Evolutionary conservation across 305 asterid genomes (phyloP), one percentile per base, ranked within the genome.

Genomic region (Solanum aculeatissimum): DNA sequence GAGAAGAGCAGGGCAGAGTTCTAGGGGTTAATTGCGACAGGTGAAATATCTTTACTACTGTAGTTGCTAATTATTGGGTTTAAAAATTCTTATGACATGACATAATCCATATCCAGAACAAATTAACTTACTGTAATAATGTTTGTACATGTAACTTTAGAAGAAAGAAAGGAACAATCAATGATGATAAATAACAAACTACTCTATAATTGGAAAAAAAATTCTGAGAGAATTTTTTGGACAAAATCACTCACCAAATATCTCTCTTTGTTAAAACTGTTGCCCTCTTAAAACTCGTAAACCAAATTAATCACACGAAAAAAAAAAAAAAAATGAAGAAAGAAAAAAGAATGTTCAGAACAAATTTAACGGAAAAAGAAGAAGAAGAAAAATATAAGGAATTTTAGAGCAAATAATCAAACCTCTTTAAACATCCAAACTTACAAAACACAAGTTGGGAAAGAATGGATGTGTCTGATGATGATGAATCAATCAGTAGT

Each of bases 361-460:
- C 23, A 74, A 72, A 72, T 21, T 74, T 16, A 74, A 74, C 40
- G 15, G 25, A 21, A 35, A 45, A 45, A 9, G 7, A 51, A 51
- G 51, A 72, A 63, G 38, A 68, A 60, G 25, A 55, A 84, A 86
- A 58, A 25, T 81, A 69, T n/a, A 51, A 65, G 58, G n/a, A 86
- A 88, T 77, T 92, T 86, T 55, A 80, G 87, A 77, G 86, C 92
- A 90, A 92, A 89, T 91, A 69, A 66, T 71, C 95, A 92, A 93
- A 95, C 95, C 95, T 92, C 91, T 89, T 88, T 87, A 86, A 91
- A 87, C 91, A 90, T 89, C 92, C 93, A 91, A 92, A 93, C 92
- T 51, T 87, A 91, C 92, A 89, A 91, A 90, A 87, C 83, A 86
- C 86, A 83, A 75, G 84, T 85, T 86, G 84, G 83, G 86, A 58